Evolutionary conservation across 768 basidiomycete genomes (phyloP), one percentile per base, ranked within the genome.

Genomic region (Coprinopsis marcescibilis): DNA sequence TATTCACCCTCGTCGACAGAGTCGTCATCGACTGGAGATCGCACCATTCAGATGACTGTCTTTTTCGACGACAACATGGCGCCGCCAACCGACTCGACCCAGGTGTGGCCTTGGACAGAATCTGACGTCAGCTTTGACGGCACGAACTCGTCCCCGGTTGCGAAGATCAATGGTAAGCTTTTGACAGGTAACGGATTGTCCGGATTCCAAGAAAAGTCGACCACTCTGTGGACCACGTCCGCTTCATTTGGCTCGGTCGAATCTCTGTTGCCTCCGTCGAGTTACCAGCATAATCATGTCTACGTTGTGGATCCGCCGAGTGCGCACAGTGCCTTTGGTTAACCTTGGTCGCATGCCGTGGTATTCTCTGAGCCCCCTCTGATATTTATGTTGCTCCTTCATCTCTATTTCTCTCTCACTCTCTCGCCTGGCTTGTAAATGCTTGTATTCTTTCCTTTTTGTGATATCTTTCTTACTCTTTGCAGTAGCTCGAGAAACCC

Each of bases 1-100:
- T 76, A 77, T 41, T 82, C 81, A 0, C 81, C 81, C 0, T 73
- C 78, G 1, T 74, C 80, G 3, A 80, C 78, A 1, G 79, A 78
- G 46, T 81, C 76, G 0, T 71, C 70, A 11, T 75, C 75, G 4
- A 63, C 71, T 38, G 74, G 73, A 30, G 78, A 80, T 52, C 71
- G 71, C 19, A 81, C 77, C 0, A 65, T 80, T 19, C 80, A 81
- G 53, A 75, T 80, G 73, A 61, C 70, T 13, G 68, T 63, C 0
- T 79, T 79, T 48, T 61, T 71, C 55, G 78, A 81, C 50, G 70
- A 71, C 30, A 56, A 57, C 29, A 61, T 64, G 56, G 55, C 53
- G 12, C 36, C 55, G 10, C 47, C 38, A 23, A 40, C 25, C 40
- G 19, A 26, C 43, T 51, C 21, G 39, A 44, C 34, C 6, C 53